Base-by-base conservation (phyloP, 805 yeast species). In the Starmerella sp. region DNA sequence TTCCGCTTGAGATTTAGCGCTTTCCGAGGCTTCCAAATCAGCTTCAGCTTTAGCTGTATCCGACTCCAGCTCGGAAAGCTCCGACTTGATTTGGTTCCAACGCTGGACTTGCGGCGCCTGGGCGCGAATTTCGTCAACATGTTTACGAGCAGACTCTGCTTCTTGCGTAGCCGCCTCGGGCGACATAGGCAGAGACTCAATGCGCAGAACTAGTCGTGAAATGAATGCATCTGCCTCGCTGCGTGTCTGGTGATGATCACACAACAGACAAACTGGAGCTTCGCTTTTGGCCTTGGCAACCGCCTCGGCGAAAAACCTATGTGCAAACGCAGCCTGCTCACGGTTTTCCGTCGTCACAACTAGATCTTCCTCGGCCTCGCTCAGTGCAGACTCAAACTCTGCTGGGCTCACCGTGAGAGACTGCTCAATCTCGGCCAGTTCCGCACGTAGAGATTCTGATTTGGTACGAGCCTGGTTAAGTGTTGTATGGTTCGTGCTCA, bases 241-340 rank as follows among this genome's bases (percentile, higher is more conserved):
- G 0, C 64, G 63, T 14, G 77, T 77, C 68, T 89, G 85, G 11
- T 76, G 73, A 51, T 95, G 74, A 17, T 78, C 77, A 67, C 97
- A 91, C 45, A 90, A 70, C 44, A 82, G 70, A 67, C 97, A 91
- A 48, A 78, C 73, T 10, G 81, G 75, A 8, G 77, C 74, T 11
- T 41, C 39, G 4, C 66, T 63, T 31, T 78, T 69, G 0, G 95
- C 93, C 42, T 77, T 67, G 34, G 79, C 77, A 10, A 85, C 68
- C 0, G 96, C 96, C 45, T 78, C 79, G 28, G 74, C 68, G 63
- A 86, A 88, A 68, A 83, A 89, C 43, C 79, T 79, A 30, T 79
- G 71, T 0, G 90, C 82, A 2, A 88, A 85, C 45, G 80, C 81
- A 34, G 77, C 77, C 60, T 86, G 80, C 64, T 86, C 86, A 35